Evolutionary conservation across 352 stramenopile genomes (phyloP).

Genomic region (Globisporangium acanthophoron): DNA sequence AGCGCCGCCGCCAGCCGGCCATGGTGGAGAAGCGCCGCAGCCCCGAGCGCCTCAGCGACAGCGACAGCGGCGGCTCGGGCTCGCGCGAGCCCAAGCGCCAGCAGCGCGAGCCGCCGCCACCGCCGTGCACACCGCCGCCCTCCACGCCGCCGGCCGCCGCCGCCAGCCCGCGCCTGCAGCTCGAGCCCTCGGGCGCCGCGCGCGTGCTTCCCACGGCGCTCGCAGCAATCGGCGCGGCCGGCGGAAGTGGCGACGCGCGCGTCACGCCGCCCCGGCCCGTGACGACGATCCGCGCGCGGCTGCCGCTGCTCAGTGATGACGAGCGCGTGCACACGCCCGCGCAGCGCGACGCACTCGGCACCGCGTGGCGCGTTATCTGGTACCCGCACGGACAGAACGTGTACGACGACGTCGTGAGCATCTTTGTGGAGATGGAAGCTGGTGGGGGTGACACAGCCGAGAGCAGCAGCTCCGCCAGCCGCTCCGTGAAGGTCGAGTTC

Average conservation of each 20-base stretch:
- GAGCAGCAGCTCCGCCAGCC: not conserved
- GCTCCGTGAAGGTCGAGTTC: conserved; percentile 32
- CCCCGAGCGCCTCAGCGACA: not conserved
- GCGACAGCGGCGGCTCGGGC: not conserved
- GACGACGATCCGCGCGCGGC: conserved; percentile 26
- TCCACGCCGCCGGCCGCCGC: not conserved
- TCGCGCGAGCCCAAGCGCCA: not conserved
- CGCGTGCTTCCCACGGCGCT: conserved; percentile 15
- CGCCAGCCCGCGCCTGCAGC: conserved; percentile 6
- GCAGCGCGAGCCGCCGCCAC: not conserved
- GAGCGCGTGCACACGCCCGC: conserved; percentile 21
- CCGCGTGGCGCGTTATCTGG: conserved; percentile 62
- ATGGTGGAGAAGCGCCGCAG: conserved; percentile 3
- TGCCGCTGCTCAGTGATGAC: conserved; percentile 41
- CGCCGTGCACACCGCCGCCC: not conserved
- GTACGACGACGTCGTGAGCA: conserved; percentile 38
- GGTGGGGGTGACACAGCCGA: conserved; percentile 5
- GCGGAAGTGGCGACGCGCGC: not conserved
- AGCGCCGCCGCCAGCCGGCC: not conserved
- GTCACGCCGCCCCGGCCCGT: conserved; percentile 2
- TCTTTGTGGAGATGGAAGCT: conserved; percentile 55
- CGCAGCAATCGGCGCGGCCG: not conserved
- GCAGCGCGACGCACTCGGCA: conserved; percentile 30
- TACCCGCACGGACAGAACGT: conserved; percentile 40
- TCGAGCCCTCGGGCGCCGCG: conserved; percentile 17